Percentiles rank a stretch among this genome's conserved stretches.
phyloP scores from a whole-genome alignment of 768 basidiomycete species.

The Asterophora parasitica region DNA sequence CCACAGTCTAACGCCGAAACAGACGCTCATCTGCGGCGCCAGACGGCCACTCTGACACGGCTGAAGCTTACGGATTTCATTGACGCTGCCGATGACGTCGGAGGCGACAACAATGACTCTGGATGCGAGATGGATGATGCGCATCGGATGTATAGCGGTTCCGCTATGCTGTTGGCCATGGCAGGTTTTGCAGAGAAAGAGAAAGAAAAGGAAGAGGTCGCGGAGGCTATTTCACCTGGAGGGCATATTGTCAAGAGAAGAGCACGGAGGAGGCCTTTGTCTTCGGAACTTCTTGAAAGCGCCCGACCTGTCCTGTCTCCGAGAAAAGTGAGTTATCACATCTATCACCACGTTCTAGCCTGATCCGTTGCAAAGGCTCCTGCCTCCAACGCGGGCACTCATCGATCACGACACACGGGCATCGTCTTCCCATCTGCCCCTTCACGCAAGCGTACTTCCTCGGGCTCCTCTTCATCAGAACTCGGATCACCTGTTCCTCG shows the following conservation, averaged over 20 bases:
- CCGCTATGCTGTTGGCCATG: constrained; percentile 20
- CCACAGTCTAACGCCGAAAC: constrained; percentile 54
- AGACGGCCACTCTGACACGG: constrained; percentile 62
- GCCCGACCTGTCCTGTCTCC: constrained; percentile 41
- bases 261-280: constrained; percentile 68
- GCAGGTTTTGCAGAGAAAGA: constrained; percentile 32
- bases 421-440: constrained; percentile 38
- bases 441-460: constrained; percentile 33
- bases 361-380: constrained; percentile 2
- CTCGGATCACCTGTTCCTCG: constrained; percentile 50
- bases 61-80: constrained; percentile 56
- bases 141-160: constrained; percentile 30
- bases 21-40: constrained; percentile 42
- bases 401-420: constrained; percentile 11
- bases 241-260: constrained; percentile 74
- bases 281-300: constrained; percentile 57
- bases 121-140: constrained; percentile 46
- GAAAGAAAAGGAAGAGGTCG: constrained; percentile 53
- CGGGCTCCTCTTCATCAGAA: constrained; percentile 42
- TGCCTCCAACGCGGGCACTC: neutral
- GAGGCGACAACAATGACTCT: constrained; percentile 40
- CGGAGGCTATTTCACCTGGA: constrained; percentile 68
- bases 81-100: constrained; percentile 41
- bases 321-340: constrained; percentile 28
- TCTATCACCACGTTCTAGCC: neutral